Conservation (phyloP, 768 basidiomycete species). For the Lyophyllum decastes region DNA sequence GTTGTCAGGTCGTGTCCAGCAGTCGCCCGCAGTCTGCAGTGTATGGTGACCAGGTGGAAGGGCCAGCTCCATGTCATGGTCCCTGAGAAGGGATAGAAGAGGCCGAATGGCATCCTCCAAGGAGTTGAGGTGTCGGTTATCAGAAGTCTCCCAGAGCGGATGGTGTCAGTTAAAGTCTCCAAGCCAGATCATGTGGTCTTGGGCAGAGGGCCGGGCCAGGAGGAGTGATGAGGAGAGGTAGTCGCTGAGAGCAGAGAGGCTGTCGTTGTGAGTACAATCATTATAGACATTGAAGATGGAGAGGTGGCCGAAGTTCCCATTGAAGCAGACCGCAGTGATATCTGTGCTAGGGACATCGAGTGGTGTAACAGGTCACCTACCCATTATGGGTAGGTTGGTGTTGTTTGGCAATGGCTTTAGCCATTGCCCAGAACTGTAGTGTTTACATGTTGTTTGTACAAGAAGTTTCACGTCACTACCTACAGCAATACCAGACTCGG, state of each 20-base stretch:
- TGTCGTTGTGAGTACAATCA: conserved; percentile 6
- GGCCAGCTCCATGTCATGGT: background rate
- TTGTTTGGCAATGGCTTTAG: no score
- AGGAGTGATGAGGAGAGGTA: background rate
- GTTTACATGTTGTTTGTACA: no score
- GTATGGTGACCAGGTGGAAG: background rate
- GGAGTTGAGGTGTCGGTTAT: conserved; percentile 7
- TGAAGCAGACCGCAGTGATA: background rate
- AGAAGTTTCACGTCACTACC: no score
- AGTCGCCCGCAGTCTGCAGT: background rate
- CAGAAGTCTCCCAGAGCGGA: conserved; percentile 1
- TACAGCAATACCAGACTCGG: no score
- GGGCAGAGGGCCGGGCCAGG: background rate
- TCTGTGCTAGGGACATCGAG: background rate
- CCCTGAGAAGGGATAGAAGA: background rate
- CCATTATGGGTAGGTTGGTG: no score
- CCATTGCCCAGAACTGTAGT: no score
- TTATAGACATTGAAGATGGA: conserved; percentile 10
- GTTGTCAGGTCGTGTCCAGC: conserved; percentile 1
- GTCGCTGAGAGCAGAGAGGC: background rate
- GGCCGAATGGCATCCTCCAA: background rate
- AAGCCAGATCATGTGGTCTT: background rate
- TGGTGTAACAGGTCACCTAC: no score
- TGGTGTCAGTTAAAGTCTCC: conserved; percentile 4
- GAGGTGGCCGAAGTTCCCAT: background rate